A percentile compares a stretch with the other conserved stretches of the same genome.
phyloP scores from a whole-genome alignment of 345 rosid genomes.

The Ceriops zippeliana region DNA sequence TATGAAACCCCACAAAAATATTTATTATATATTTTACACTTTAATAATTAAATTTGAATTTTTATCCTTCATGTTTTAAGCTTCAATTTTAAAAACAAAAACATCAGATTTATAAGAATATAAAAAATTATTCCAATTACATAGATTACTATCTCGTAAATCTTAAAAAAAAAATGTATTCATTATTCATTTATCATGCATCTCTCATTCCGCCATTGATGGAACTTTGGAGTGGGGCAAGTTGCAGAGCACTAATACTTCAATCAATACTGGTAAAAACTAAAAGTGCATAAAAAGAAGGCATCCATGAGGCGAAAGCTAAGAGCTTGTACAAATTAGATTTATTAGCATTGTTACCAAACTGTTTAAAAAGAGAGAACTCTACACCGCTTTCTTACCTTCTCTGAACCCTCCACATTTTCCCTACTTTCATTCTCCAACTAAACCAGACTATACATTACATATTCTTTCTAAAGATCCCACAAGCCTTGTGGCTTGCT shows the following conservation, averaged over 20 bases:
- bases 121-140: no score
- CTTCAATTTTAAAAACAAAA: no score
- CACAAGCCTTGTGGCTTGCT: constrained; percentile 17
- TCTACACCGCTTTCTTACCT: constrained; percentile 20
- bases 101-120: no score
- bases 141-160: no score
- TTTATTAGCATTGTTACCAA: constrained; percentile 26
- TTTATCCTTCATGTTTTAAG: no score
- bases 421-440: constrained; percentile 14
- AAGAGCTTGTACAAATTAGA: constrained; percentile 18
- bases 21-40: no score
- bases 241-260: background rate
- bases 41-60: no score
- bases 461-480: constrained; percentile 27
- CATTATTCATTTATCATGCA: background rate
- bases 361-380: constrained; percentile 17
- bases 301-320: background rate
- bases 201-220: constrained; percentile 8
- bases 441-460: constrained; percentile 30
- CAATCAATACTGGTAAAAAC: background rate
- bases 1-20: background rate
- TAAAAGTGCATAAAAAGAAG: constrained; percentile 1
- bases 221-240: constrained; percentile 1
- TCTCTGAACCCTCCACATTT: constrained; percentile 19
- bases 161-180: no score